Evolutionary conservation across 257 asterid species (phyloP).

Genomic region (Nicotiana noctiflora): DNA sequence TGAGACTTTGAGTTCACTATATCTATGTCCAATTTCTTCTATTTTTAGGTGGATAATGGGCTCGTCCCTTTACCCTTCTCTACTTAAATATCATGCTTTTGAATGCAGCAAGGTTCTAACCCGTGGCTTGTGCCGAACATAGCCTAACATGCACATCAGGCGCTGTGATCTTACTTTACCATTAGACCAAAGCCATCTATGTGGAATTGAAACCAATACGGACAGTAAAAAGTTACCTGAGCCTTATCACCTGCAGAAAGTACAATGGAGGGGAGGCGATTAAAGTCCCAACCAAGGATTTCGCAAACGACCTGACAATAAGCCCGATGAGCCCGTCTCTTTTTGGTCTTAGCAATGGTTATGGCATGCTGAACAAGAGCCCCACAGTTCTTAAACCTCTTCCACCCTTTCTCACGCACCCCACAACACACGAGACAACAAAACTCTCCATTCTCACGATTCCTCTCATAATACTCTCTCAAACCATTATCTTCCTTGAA

Average conservation of each 20-base stretch:
- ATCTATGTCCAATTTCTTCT: background rate
- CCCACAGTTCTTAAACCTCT: slow-evolving; percentile 56
- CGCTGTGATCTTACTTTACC: no score
- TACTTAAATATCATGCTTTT: no score
- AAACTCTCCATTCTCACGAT: slow-evolving; percentile 45
- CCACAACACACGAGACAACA: slow-evolving; percentile 69
- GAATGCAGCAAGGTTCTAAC: no score
- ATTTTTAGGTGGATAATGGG: no score
- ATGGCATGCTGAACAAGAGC: slow-evolving; percentile 68
- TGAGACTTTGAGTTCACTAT: background rate
- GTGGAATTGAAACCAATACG: background rate
- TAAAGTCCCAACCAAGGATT: slow-evolving; percentile 76
- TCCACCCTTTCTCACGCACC: slow-evolving; percentile 37
- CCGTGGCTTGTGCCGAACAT: no score
- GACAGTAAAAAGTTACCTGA: slow-evolving; percentile 15
- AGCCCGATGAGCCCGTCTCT: slow-evolving; percentile 53
- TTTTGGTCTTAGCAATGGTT: slow-evolving; percentile 42
- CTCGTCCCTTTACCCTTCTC: no score
- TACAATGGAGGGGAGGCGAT: slow-evolving; percentile 39
- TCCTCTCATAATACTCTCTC: slow-evolving; percentile 46
- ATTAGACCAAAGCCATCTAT: background rate
- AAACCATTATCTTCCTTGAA: slow-evolving; percentile 39
- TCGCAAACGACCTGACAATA: slow-evolving; percentile 61
- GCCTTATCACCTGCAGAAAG: slow-evolving; percentile 24
- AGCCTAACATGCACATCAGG: no score